phyloP scores from a whole-genome alignment of 768 basidiomycete genomes.

The Fomitopsis pulvina region DNA sequence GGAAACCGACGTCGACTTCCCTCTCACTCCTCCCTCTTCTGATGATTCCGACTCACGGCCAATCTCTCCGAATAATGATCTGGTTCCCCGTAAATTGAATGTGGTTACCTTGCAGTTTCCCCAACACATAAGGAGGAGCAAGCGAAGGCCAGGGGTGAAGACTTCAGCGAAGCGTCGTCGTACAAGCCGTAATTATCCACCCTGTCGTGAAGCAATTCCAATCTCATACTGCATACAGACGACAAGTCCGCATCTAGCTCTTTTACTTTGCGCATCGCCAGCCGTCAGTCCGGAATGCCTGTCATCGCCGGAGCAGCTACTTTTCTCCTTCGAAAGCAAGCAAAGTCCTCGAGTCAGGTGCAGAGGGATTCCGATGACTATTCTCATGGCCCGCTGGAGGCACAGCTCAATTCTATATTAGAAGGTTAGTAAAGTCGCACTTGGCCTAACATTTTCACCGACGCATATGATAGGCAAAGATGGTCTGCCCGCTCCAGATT shows the following conservation, averaged over 20 bases:
- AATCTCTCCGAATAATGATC: constrained; percentile 40
- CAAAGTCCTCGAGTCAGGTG: background rate
- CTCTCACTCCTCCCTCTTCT: constrained; percentile 72
- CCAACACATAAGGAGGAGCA: background rate
- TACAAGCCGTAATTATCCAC: constrained; percentile 3
- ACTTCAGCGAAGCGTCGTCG: constrained; percentile 18
- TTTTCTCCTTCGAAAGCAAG: constrained; percentile 29
- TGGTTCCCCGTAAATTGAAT: constrained; percentile 10
- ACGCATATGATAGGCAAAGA: constrained; percentile 33
- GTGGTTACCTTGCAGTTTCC: constrained; percentile 15
- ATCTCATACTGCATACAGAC: background rate
- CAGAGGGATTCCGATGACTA: constrained; percentile 1
- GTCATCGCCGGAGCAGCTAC: constrained; percentile 52
- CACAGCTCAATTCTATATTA: constrained; percentile 40
- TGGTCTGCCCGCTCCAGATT: constrained; percentile 62
- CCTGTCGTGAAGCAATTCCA: background rate
- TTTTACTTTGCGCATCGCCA: constrained; percentile 49
- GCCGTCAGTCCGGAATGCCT: constrained; percentile 57
- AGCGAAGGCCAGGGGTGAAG: constrained; percentile 8
- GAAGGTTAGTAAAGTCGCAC: constrained; percentile 40
- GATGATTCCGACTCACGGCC: constrained; percentile 63
- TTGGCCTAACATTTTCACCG: background rate
- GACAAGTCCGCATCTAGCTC: constrained; percentile 8
- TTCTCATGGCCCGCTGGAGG: background rate
- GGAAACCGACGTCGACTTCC: constrained; percentile 60